A percentile compares a stretch with the other conserved stretches of the same genome.
phyloP scores from a whole-genome alignment of 129 eudicot genomes.

The Tanacetum coccineum region DNA sequence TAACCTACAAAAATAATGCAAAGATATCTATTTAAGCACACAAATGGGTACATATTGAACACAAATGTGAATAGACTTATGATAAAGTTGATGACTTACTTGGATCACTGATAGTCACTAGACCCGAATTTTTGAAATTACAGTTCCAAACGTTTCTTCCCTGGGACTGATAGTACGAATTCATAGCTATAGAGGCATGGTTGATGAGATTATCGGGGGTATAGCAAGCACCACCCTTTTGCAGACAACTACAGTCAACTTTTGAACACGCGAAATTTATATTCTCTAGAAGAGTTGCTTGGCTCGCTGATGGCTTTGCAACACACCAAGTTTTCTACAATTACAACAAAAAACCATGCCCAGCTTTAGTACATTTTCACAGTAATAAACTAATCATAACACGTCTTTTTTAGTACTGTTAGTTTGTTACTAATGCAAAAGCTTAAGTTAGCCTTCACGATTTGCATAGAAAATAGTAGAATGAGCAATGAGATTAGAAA shows the following conservation, averaged over 20 bases:
- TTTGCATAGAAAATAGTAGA: neutral
- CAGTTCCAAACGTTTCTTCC: constrained; percentile 73
- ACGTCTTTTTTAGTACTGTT: neutral
- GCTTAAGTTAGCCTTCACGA: constrained; percentile 7
- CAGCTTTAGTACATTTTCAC: neutral
- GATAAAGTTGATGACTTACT: constrained; percentile 40
- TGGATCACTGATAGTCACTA: constrained; percentile 56
- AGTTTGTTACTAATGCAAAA: neutral
- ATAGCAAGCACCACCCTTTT: constrained; percentile 59
- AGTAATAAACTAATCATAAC: neutral
- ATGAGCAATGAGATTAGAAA: constrained; percentile 10
- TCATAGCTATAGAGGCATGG: constrained; percentile 88
- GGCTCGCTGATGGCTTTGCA: constrained; percentile 76
- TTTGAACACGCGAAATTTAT: constrained; percentile 63
- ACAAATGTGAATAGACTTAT: neutral
- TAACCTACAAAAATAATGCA: constrained; percentile 45
- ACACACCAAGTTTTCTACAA: constrained; percentile 94
- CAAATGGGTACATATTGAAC: neutral
- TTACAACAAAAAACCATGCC: neutral
- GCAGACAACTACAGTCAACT: constrained; percentile 53
- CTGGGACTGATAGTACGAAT: constrained; percentile 57
- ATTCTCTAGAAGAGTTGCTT: constrained; percentile 38
- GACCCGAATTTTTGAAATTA: constrained; percentile 55
- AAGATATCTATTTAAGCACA: constrained; percentile 4
- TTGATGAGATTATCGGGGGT: constrained; percentile 54